Evolutionary conservation across 129 eudicot species (phyloP).

Genomic region (Calendula officinalis): DNA sequence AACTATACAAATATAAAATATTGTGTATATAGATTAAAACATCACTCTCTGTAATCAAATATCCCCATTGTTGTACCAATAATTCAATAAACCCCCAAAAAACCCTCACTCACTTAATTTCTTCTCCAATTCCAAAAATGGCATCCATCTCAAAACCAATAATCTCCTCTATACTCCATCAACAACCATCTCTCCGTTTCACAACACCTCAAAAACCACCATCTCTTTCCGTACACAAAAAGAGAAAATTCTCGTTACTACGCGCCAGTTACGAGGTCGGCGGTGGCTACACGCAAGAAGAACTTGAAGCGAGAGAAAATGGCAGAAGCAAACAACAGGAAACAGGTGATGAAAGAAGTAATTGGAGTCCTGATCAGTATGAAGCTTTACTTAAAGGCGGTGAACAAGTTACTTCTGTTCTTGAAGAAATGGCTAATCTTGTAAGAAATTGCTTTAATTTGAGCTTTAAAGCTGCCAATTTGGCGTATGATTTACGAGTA

Average conservation of each 20-base stretch:
- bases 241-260: slow-evolving; percentile 2
- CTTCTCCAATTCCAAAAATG: slow-evolving; percentile 11
- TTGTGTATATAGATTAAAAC: no score
- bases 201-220: slow-evolving; percentile 14
- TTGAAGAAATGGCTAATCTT: slow-evolving; percentile 85
- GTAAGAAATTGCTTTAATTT: slow-evolving; percentile 35
- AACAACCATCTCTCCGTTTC: slow-evolving; percentile 2
- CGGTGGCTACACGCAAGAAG: slow-evolving; percentile 57
- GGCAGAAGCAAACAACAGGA: slow-evolving; percentile 10
- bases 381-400: slow-evolving; percentile 91
- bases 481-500: background rate
- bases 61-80: background rate
- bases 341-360: slow-evolving; percentile 14
- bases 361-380: slow-evolving; percentile 48
- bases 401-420: slow-evolving; percentile 93
- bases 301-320: slow-evolving; percentile 34
- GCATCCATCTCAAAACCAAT: slow-evolving; percentile 25
- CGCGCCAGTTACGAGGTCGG: slow-evolving; percentile 55
- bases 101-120: background rate
- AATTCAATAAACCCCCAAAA: slow-evolving; percentile 2
- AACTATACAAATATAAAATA: no score
- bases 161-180: slow-evolving; percentile 10
- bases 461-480: no score
- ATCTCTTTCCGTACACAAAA: slow-evolving; percentile 14
- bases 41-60: no score